phyloP scores from a whole-genome alignment of 176 grass and related monocot species.

The Eremochloa ophiuroides region DNA sequence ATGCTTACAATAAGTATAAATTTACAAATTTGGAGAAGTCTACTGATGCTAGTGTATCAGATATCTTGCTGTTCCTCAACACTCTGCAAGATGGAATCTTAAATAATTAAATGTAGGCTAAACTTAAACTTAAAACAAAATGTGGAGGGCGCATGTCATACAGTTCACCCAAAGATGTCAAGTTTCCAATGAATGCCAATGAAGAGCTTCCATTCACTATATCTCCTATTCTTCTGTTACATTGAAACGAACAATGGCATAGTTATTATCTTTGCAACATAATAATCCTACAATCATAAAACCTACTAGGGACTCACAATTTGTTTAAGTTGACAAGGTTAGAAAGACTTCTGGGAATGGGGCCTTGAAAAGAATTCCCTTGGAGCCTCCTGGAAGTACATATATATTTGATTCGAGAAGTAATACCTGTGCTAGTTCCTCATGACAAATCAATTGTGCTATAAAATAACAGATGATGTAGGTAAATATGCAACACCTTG shows the following conservation, averaged over 20 bases:
- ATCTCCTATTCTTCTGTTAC: constrained; percentile 63
- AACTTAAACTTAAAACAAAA: background rate
- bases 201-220: constrained; percentile 69
- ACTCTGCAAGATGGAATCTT: constrained; percentile 46
- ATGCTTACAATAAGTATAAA: constrained; percentile 49
- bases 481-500: background rate
- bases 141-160: constrained; percentile 20
- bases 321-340: constrained; percentile 58
- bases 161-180: constrained; percentile 66
- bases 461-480: background rate
- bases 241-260: constrained; percentile 3
- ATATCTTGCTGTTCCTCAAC: constrained; percentile 74
- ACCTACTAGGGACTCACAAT: constrained; percentile 53
- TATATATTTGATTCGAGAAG: constrained; percentile 8
- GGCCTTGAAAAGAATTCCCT: constrained; percentile 85
- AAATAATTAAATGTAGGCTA: constrained; percentile 5
- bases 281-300: background rate
- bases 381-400: constrained; percentile 66
- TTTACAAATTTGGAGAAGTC: constrained; percentile 53
- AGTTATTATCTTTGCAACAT: constrained; percentile 7
- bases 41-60: constrained; percentile 48
- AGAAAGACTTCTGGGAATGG: constrained; percentile 69
- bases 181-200: constrained; percentile 55
- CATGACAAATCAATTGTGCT: background rate
- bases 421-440: background rate